These are phyloP conservation scores for Fistulifera pelliculosa DNA, from an alignment of 108 stramenopile genomes.

Conservation along the genomic window DNA sequence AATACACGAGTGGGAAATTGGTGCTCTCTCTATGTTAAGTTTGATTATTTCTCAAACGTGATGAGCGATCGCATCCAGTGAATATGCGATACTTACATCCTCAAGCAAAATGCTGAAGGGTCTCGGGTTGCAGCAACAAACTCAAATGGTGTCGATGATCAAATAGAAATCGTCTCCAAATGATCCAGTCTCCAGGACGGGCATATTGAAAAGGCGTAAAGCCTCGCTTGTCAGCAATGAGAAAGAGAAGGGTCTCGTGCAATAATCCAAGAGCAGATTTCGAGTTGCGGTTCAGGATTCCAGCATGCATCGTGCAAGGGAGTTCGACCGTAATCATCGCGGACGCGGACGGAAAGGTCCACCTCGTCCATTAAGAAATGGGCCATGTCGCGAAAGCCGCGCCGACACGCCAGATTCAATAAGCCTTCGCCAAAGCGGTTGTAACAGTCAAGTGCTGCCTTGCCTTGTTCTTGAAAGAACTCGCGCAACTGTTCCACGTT, in stretches of 20 bases:
- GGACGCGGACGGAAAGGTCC: conserved; percentile 33
- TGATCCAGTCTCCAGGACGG: conserved; percentile 45
- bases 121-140: not conserved
- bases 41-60: too few species aligned
- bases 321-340: conserved; percentile 82
- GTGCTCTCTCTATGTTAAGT: too few species aligned
- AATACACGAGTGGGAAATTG: too few species aligned
- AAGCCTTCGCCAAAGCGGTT: conserved; percentile 83
- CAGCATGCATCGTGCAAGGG: conserved; percentile 87
- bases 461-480: conserved; percentile 16
- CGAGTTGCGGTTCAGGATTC: conserved; percentile 53
- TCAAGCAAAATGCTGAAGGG: not conserved
- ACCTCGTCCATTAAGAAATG: conserved; percentile 48
- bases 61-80: too few species aligned
- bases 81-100: too few species aligned
- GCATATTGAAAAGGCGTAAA: conserved; percentile 69
- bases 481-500: conserved; percentile 36
- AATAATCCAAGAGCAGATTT: conserved; percentile 41
- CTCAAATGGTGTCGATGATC: conserved; percentile 15
- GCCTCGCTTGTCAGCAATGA: conserved; percentile 52
- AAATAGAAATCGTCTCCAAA: conserved; percentile 53
- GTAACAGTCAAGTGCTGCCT: conserved; percentile 38
- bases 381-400: conserved; percentile 48
- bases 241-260: conserved; percentile 47
- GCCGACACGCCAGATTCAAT: conserved; percentile 77